These are phyloP conservation scores for Aspergillus phoenicis DNA, from an alignment of 2,329 filamentous ascomycete species.

Conservation along the genomic window DNA sequence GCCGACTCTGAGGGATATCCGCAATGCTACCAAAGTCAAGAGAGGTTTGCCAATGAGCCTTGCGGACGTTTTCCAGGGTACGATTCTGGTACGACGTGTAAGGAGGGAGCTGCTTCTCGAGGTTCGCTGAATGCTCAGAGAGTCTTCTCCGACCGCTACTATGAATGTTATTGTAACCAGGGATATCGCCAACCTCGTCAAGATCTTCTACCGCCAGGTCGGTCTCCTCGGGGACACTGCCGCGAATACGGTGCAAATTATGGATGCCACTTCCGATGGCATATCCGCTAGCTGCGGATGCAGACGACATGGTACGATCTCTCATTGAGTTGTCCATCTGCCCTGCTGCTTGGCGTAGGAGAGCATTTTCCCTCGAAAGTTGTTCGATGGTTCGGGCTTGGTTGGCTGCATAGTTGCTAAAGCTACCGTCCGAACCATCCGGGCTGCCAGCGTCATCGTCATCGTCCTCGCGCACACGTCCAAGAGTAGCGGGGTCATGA, in stretches of 20 bases:
- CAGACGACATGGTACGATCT: constrained; percentile 46
- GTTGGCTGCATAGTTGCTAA: constrained; percentile 40
- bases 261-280: constrained; percentile 34
- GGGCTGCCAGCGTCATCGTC: constrained; percentile 49
- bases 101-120: constrained; percentile 44
- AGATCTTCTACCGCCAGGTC: constrained; percentile 49
- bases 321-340: constrained; percentile 43
- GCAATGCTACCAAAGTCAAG: constrained; percentile 51
- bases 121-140: constrained; percentile 47
- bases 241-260: constrained; percentile 44
- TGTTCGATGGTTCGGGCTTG: constrained; percentile 52
- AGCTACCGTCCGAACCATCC: constrained; percentile 42
- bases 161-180: constrained; percentile 42
- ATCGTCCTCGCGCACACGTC: constrained; percentile 52
- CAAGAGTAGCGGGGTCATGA: constrained; percentile 50
- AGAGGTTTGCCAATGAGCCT: constrained; percentile 55
- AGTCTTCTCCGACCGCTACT: constrained; percentile 44
- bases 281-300: constrained; percentile 39
- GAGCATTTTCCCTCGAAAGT: constrained; percentile 50
- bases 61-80: constrained; percentile 48
- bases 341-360: constrained; percentile 48
- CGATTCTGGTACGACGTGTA: constrained; percentile 46
- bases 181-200: constrained; percentile 46
- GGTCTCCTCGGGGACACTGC: constrained; percentile 46
- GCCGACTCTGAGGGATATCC: constrained; percentile 53